phyloP scores from a whole-genome alignment of 2,329 filamentous ascomycete species.

The Phyllachora maydis region DNA sequence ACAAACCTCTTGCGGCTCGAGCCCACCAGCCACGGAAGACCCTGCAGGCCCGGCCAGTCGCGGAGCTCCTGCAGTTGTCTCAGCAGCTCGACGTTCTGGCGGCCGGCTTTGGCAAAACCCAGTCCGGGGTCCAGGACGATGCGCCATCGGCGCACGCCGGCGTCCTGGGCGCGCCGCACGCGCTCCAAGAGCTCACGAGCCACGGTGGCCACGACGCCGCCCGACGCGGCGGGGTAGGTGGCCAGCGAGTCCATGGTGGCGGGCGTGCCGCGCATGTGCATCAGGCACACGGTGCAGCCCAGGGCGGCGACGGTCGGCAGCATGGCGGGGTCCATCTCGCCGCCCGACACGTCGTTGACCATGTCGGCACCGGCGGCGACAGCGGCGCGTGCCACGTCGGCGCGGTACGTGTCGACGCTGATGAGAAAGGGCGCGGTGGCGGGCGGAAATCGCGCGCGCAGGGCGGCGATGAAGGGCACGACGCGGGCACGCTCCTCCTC shows the following conservation, averaged over 20 bases:
- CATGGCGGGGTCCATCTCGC: slow-evolving; percentile 62
- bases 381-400: slow-evolving; percentile 58
- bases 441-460: slow-evolving; percentile 47
- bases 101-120: slow-evolving; percentile 71
- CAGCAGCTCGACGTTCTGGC: slow-evolving; percentile 68
- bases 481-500: slow-evolving; percentile 62
- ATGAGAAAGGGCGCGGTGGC: slow-evolving; percentile 46
- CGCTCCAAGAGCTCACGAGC: slow-evolving; percentile 47
- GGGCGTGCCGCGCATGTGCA: slow-evolving; percentile 87
- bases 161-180: slow-evolving; percentile 52
- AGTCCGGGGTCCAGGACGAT: slow-evolving; percentile 88
- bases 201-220: slow-evolving; percentile 38
- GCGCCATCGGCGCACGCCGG: slow-evolving; percentile 78
- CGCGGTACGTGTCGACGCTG: slow-evolving; percentile 85
- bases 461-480: slow-evolving; percentile 54
- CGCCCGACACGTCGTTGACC: slow-evolving; percentile 86
- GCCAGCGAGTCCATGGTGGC: slow-evolving; percentile 56
- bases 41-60: slow-evolving; percentile 39
- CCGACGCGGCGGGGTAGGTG: slow-evolving; percentile 32
- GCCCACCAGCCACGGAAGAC: slow-evolving; percentile 75
- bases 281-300: slow-evolving; percentile 61
- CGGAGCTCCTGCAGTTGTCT: slow-evolving; percentile 43
- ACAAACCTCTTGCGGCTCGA: slow-evolving; percentile 82
- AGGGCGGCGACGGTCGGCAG: slow-evolving; percentile 57
- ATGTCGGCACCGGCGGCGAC: slow-evolving; percentile 69